Base-by-base conservation (phyloP, 768 basidiomycete species). In the Termitomyces sp. region DNA sequence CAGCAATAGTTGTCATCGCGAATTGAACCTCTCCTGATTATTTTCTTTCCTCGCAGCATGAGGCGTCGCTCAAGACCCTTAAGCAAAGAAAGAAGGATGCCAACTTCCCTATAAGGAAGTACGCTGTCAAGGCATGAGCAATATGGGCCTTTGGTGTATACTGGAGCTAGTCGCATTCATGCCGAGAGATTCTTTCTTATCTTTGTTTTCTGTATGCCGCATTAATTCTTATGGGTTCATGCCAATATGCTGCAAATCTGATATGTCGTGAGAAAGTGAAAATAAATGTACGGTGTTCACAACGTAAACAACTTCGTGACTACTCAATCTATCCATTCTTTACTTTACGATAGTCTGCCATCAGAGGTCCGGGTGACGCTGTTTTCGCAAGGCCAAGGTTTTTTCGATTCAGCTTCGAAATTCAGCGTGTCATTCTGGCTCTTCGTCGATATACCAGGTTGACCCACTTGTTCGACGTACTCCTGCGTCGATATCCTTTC, bases 31-130 rank as follows among this genome's bases (percentile, higher is more conserved):
- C 8, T 24, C 21, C 24, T 46, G 48, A 22, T 28, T 5, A n/a
- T 37, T 32, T 2, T 21, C 7, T 10, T 5, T 37, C 54, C 53
- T 45, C 35, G 42, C 65, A 94, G 93, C 84, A 88, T 74, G 95
- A 99, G 73, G 68, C 73, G 58, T 86, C 85, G 70, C 72, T 83
- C 64, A 92, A 92, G 81, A 98, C 97, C 54, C 79, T 90, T 74
- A 92, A 88, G 78, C 93, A 95, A 73, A 79, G 75, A 74, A 98
- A 98, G 89, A 94, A 90, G 82, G 88, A 93, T 58, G 79, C 81
- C 65, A 94, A 97, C 80, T 97, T 97, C 81, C 93, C 94, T 37
- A 70, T 78, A 69, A 82, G 95, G 72, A 96, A 94, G 77, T 99
- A 88, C 75, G 94, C 95, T 60, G 88, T 98, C 72, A 95, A 91